Evolutionary conservation across 352 stramenopile genomes (phyloP).

Genomic region (Phytophthora macrochlamydospora): DNA sequence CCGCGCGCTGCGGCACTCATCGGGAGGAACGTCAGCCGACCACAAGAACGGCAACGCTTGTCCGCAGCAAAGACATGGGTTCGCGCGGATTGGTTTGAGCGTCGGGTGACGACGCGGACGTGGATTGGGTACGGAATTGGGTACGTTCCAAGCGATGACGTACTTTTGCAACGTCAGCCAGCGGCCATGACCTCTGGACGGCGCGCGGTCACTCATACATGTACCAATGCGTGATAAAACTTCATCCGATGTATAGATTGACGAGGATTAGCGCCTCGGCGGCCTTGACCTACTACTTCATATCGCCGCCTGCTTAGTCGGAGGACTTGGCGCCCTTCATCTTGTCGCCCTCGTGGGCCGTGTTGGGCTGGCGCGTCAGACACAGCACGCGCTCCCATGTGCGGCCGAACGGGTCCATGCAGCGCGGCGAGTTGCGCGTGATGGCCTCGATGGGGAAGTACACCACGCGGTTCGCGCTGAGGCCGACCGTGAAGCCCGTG

Average conservation of each 20-base stretch:
- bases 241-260: conserved; percentile 26
- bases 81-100: neutral
- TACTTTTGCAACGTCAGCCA: neutral
- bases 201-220: too few relatives aligned
- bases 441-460: conserved; percentile 90
- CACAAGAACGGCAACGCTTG: neutral
- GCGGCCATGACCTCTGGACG: too few relatives aligned
- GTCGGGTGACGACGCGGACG: neutral
- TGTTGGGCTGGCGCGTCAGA: conserved; percentile 96
- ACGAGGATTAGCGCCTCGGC: conserved; percentile 9
- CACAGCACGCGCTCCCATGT: conserved; percentile 96
- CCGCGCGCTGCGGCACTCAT: neutral
- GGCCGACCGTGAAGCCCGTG: conserved; percentile 96
- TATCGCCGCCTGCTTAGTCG: conserved; percentile 43
- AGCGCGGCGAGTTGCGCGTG: conserved; percentile 87
- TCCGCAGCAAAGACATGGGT: neutral
- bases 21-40: neutral
- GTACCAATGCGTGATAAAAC: conserved; percentile 2
- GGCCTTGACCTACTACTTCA: neutral
- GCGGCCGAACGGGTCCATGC: conserved; percentile 85
- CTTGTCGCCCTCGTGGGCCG: conserved; percentile 48
- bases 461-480: conserved; percentile 97
- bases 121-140: neutral
- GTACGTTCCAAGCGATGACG: neutral
- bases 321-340: conserved; percentile 67